Evolutionary conservation across 805 yeast genomes (phyloP).

Genomic region (Ascoidea rubescens): DNA sequence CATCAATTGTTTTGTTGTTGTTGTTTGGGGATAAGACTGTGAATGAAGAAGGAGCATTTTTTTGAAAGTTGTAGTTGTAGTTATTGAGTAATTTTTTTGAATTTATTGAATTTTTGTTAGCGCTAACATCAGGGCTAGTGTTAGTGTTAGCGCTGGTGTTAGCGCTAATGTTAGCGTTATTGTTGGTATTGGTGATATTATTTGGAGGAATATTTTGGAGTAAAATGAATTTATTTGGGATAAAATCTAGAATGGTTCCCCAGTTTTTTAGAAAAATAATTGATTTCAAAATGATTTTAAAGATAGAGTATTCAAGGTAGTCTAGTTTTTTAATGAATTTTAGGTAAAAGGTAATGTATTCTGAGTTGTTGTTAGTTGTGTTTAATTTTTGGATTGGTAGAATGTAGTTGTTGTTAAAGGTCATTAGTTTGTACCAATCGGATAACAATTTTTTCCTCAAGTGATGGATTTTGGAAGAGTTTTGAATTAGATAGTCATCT

Average conservation of each 20-base stretch:
- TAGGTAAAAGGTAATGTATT: no score
- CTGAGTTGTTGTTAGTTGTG: constrained; percentile 28
- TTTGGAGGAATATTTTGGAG: not conserved
- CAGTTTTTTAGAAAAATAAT: constrained; percentile 54
- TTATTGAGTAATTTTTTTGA: no score
- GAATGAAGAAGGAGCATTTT: no score
- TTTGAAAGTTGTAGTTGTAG: no score
- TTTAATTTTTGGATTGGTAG: constrained; percentile 16
- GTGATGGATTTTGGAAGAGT: constrained; percentile 44
- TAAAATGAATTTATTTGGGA: constrained; percentile 15
- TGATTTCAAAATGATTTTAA: constrained; percentile 54
- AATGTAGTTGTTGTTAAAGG: constrained; percentile 54
- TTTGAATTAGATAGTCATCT: constrained; percentile 53
- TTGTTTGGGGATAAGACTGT: no score
- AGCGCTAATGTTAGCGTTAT: not conserved
- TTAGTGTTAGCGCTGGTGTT: not conserved
- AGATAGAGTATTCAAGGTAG: constrained; percentile 45
- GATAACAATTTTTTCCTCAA: constrained; percentile 57
- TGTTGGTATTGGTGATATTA: no score
- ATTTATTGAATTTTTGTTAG: no score
- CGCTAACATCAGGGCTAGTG: no score
- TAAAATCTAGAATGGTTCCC: constrained; percentile 48
- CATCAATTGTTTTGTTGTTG: no score
- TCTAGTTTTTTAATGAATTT: constrained; percentile 32
- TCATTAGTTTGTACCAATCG: constrained; percentile 71